Evolutionary conservation across 2,329 filamentous ascomycete genomes (phyloP), one percentile per base, ranked within the genome.

Genomic region (Hypoxylon sp.): DNA sequence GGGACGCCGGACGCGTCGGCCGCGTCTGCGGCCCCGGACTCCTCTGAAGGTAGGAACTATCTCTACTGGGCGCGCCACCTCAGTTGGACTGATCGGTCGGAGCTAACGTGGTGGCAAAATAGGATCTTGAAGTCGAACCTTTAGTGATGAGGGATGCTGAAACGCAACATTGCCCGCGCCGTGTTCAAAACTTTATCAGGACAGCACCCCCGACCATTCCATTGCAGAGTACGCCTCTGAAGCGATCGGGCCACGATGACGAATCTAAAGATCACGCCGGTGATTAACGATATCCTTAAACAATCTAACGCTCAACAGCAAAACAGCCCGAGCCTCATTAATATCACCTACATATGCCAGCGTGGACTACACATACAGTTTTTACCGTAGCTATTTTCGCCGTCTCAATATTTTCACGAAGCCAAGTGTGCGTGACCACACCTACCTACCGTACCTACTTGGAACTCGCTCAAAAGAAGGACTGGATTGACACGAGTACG

Each of bases 1-100:
- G 68, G 72, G 11, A 61, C 63, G 11, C 48, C 63, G 64, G 11
- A 59, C 62, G 26, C 65, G 60, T 58, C 69, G 48, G 17, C 62
- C 53, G 40, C 68, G 50, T 58, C 69, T 43, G 21, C 59, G 9
- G 48, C 42, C 10, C 51, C 54, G 4, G 61, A 61, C 4, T 51
- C 54, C 2, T 35, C 54, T 20, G 29, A 48, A 11, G 35, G 38
- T 13, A 31, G 57, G 15, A 45, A 50, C 13, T n/a, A n/a, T n/a
- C n/a, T 5, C 10, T 20, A 13, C n/a, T 3, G 15, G 38, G 4
- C 9, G 42, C 2, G 18, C 49, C 21, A 45, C 10, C 45, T n/a
- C 40, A 57, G 18, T n/a, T 10, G 31, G 15, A 10, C n/a, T 21
- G 17, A 42, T 21, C n/a, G 18, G 10, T 11, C 5, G 9, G 4